Evolutionary conservation across 2,329 filamentous ascomycete genomes (phyloP).

Genomic region (Fusarium dlaminii): DNA sequence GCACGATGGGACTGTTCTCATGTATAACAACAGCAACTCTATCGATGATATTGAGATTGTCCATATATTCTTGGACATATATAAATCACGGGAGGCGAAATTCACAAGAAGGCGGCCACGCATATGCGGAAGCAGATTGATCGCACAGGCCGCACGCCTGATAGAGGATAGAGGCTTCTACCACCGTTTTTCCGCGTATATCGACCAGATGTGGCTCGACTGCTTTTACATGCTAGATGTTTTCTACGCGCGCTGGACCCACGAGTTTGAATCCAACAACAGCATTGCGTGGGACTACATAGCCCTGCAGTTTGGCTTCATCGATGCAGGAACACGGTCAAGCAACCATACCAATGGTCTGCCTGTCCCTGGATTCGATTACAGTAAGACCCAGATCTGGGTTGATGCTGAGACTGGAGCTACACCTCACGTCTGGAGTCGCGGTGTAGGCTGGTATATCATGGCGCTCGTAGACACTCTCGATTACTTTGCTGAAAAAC

Average conservation of each 20-base stretch:
- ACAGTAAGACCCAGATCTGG: conserved; percentile 59
- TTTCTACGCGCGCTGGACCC: conserved; percentile 54
- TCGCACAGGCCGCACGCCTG: conserved; percentile 50
- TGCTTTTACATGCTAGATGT: conserved; percentile 61
- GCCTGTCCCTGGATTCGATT: conserved; percentile 65
- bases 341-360: conserved; percentile 47
- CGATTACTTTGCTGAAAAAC: conserved; percentile 52
- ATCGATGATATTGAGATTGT: conserved; percentile 32
- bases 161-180: conserved; percentile 63
- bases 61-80: conserved; percentile 28
- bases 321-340: conserved; percentile 54
- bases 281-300: conserved; percentile 55
- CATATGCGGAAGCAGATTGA: conserved; percentile 25
- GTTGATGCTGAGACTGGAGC: conserved; percentile 60
- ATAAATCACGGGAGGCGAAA: conserved; percentile 22
- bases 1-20: conserved; percentile 30
- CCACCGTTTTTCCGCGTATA: conserved; percentile 57
- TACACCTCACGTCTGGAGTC: conserved; percentile 61
- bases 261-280: conserved; percentile 48
- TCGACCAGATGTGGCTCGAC: conserved; percentile 67
- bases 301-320: conserved; percentile 54
- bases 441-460: conserved; percentile 63
- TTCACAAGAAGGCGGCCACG: conserved; percentile 28
- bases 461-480: conserved; percentile 61
- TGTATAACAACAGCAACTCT: conserved; percentile 30